A percentile compares a stretch with the other conserved stretches of the same genome.
phyloP scores from a whole-genome alignment of 345 rosid species.

The Lepidium sativum region DNA sequence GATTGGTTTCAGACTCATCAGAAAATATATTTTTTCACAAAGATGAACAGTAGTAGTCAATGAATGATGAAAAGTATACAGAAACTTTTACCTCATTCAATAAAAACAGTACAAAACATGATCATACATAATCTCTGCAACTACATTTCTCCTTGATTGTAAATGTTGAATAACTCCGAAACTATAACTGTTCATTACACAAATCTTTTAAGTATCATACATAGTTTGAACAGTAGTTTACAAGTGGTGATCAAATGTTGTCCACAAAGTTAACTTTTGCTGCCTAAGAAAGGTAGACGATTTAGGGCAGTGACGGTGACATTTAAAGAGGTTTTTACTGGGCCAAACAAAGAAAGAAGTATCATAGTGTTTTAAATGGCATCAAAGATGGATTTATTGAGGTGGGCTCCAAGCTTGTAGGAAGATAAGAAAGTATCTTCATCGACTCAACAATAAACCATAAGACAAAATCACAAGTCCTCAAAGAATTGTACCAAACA shows the following conservation, averaged over 20 bases:
- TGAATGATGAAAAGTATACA: slow-evolving; percentile 17
- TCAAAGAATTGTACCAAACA: background rate
- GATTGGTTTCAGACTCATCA: slow-evolving; percentile 7
- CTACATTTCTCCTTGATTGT: background rate
- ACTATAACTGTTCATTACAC: background rate
- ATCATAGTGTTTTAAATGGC: slow-evolving; percentile 22
- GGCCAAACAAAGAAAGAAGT: slow-evolving; percentile 22
- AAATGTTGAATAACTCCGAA: background rate
- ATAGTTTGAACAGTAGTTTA: background rate
- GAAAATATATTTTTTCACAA: slow-evolving; percentile 14
- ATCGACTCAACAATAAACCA: slow-evolving; percentile 17
- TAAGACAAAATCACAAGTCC: slow-evolving; percentile 21
- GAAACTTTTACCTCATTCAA: slow-evolving; percentile 2
- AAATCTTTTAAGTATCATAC: background rate
- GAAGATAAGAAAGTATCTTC: slow-evolving; percentile 23
- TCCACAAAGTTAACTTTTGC: slow-evolving; percentile 11
- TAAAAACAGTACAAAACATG: background rate
- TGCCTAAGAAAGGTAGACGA: slow-evolving; percentile 32
- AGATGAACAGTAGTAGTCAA: slow-evolving; percentile 4
- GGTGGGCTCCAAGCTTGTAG: slow-evolving; percentile 31
- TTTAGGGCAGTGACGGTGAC: slow-evolving; percentile 25
- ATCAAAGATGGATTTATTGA: slow-evolving; percentile 24
- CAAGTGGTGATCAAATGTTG: slow-evolving; percentile 10
- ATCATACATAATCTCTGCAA: background rate
- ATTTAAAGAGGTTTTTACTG: slow-evolving; percentile 23